Percentiles rank a stretch among this genome's conserved stretches.
Evolutionary conservation across 164 flowering plant species (phyloP).

Genomic region (Kalanchoe fedtschenkoi): DNA sequence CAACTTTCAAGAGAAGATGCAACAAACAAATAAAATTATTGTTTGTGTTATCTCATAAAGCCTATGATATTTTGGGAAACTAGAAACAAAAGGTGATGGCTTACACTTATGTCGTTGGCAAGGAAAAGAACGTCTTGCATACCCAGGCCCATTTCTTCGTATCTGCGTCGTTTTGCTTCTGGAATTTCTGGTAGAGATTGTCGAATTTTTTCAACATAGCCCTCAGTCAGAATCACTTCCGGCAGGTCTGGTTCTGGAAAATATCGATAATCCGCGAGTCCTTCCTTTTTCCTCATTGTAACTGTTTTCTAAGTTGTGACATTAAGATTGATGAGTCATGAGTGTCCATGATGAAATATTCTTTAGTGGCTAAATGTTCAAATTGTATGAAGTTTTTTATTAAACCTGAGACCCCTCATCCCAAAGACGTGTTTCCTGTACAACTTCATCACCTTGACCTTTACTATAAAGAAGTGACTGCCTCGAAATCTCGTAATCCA

Average conservation of each 20-base stretch:
- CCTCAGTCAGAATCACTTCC: slow-evolving; percentile 50
- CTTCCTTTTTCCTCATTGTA: slow-evolving; percentile 94
- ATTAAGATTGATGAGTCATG: background rate
- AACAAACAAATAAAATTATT: too few species aligned
- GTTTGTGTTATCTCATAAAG: too few species aligned
- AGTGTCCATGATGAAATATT: background rate
- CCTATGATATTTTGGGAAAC: background rate
- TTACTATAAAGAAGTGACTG: slow-evolving; percentile 54
- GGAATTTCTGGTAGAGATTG: slow-evolving; percentile 77
- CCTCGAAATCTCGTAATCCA: slow-evolving; percentile 79
- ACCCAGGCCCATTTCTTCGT: slow-evolving; percentile 76
- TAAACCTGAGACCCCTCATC: slow-evolving; percentile 86
- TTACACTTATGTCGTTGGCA: slow-evolving; percentile 68
- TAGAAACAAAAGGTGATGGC: slow-evolving; percentile 9
- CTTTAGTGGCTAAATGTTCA: background rate
- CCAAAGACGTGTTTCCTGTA: slow-evolving; percentile 94
- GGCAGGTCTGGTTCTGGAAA: slow-evolving; percentile 98
- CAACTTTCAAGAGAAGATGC: too few species aligned
- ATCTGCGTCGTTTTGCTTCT: slow-evolving; percentile 68
- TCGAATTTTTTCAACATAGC: slow-evolving; percentile 43
- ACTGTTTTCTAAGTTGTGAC: slow-evolving; percentile 45
- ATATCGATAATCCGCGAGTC: slow-evolving; percentile 86
- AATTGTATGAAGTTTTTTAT: background rate
- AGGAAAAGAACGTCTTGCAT: slow-evolving; percentile 94
- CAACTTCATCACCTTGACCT: slow-evolving; percentile 63